Conservation (phyloP, 2,329 filamentous ascomycete species). For the Aspergillus thermomutatus region DNA sequence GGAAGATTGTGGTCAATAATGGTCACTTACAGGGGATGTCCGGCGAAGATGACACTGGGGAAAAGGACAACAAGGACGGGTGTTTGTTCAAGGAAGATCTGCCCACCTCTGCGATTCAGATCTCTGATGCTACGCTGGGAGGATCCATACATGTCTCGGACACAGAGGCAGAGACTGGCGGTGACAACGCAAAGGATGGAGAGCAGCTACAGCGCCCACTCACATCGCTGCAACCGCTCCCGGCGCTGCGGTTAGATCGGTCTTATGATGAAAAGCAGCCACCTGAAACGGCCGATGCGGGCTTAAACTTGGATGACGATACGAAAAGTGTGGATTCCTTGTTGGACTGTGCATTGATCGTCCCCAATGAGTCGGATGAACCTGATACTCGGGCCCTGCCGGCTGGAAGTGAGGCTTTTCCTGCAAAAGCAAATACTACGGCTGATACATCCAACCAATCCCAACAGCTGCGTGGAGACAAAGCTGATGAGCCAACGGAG, state of each 20-base stretch:
- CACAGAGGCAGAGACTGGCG: conserved; percentile 1
- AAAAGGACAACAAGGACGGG: conserved; percentile 12
- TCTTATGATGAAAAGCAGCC: not conserved
- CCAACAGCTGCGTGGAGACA: conserved; percentile 2
- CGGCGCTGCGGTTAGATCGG: conserved; percentile 1
- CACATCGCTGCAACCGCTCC: conserved; percentile 5
- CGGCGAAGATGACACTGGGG: conserved; percentile 53
- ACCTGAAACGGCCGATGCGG: conserved; percentile 7
- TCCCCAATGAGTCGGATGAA: conserved; percentile 2
- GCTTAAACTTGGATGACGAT: conserved; percentile 19
- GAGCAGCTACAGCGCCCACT: conserved; percentile 5
- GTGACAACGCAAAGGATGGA: conserved; percentile 1
- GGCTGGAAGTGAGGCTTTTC: conserved; percentile 2
- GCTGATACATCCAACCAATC: conserved; percentile 14
- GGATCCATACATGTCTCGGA: conserved; percentile 2
- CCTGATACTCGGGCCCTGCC: conserved; percentile 3
- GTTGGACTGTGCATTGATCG: conserved; percentile 14
- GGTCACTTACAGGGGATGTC: conserved; percentile 71
- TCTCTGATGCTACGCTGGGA: not conserved
- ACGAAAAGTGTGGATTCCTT: conserved; percentile 22
- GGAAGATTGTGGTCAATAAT: conserved; percentile 83
- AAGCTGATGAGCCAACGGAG: conserved; percentile 17
- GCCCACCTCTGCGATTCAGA: not conserved
- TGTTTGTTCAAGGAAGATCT: conserved; percentile 7
- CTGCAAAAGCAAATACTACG: conserved; percentile 18